A percentile compares a stretch with the other conserved stretches of the same genome.
Evolutionary conservation across 2,329 filamentous ascomycete species (phyloP).

Genomic region (Clonostachys solani): DNA sequence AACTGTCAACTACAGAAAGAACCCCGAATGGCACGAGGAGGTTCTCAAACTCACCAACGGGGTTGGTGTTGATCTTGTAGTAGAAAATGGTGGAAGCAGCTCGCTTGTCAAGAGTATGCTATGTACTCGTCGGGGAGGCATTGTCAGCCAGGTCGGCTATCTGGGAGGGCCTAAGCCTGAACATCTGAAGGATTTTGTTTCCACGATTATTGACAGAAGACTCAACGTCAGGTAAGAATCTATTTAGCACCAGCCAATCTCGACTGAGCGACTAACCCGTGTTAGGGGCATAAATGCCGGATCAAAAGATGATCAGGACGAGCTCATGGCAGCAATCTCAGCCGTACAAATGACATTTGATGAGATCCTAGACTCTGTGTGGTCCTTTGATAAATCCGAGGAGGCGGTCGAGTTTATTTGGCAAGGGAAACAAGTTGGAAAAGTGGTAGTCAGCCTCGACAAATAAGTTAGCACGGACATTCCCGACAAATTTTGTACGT

Average conservation of each 20-base stretch:
- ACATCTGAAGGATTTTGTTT: slow-evolving; percentile 24
- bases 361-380: slow-evolving; percentile 30
- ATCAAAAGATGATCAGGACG: slow-evolving; percentile 30
- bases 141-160: slow-evolving; percentile 37
- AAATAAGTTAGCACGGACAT: too few relatives aligned
- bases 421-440: slow-evolving; percentile 35
- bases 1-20: slow-evolving; percentile 22
- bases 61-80: slow-evolving; percentile 25
- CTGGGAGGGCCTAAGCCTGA: slow-evolving; percentile 20
- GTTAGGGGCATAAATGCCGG: slow-evolving; percentile 30
- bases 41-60: slow-evolving; percentile 22
- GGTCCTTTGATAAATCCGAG: slow-evolving; percentile 29
- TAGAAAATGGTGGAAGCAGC: slow-evolving; percentile 30
- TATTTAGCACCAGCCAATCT: not conserved
- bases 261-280: not conserved
- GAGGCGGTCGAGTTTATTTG: slow-evolving; percentile 34
- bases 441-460: slow-evolving; percentile 19
- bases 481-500: too few relatives aligned
- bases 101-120: slow-evolving; percentile 30
- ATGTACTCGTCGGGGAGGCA: slow-evolving; percentile 32
- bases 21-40: slow-evolving; percentile 21
- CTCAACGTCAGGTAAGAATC: slow-evolving; percentile 18
- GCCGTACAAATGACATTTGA: slow-evolving; percentile 25
- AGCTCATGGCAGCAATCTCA: slow-evolving; percentile 26
- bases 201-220: slow-evolving; percentile 28